A percentile compares a stretch with the other conserved stretches of the same genome.
These are phyloP conservation scores for Dendrobium chrysotoxum DNA, from an alignment of 106 monocot genomes.

Conservation along the genomic window DNA sequence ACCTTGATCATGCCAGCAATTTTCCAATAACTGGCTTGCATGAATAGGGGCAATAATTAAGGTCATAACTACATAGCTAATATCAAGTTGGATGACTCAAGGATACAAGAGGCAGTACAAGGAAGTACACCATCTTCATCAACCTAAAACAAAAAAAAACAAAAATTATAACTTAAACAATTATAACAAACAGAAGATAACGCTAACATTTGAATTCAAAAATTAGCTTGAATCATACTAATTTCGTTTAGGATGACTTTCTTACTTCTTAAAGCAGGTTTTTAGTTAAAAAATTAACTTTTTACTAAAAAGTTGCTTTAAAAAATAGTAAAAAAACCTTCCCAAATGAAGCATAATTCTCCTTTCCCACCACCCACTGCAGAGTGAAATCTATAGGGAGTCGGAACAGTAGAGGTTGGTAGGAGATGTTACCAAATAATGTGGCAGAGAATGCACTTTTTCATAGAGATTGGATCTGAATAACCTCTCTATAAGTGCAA, in stretches of 20 bases:
- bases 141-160: not conserved
- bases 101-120: not conserved
- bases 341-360: not conserved
- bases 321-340: too few relatives aligned
- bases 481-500: not conserved
- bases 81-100: not conserved
- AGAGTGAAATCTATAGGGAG: not conserved
- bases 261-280: too few relatives aligned
- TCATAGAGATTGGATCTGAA: not conserved
- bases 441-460: not conserved
- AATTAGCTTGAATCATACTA: not conserved
- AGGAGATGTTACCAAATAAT: not conserved
- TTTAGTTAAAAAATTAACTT: too few relatives aligned
- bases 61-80: not conserved
- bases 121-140: not conserved
- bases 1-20: not conserved
- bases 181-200: not conserved
- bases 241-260: too few relatives aligned
- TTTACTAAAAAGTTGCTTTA: too few relatives aligned
- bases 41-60: not conserved
- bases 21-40: not conserved
- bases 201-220: not conserved
- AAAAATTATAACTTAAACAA: not conserved
- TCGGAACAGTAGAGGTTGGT: not conserved
- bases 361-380: too few relatives aligned